Percentiles rank a stretch among this genome's conserved stretches.
Evolutionary conservation across 805 yeast genomes (phyloP).

Genomic region (Helenozyma baotianmanensis): DNA sequence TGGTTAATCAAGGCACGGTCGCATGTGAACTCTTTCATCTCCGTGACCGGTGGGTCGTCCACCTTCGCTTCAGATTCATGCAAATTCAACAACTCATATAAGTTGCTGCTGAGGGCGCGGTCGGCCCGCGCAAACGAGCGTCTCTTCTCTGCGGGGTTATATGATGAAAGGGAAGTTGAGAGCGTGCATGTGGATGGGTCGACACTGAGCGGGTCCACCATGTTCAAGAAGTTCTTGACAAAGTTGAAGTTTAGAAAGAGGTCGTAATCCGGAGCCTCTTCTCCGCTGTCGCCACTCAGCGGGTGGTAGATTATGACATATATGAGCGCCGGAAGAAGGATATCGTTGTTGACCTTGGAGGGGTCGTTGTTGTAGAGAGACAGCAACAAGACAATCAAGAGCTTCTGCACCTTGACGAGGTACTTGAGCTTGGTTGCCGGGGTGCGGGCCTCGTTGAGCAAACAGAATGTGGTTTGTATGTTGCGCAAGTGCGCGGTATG

Average conservation of each 20-base stretch:
- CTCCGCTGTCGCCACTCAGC: conserved; percentile 9
- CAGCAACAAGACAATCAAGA: conserved; percentile 17
- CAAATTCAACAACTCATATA: conserved; percentile 31
- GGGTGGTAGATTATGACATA: conserved; percentile 31
- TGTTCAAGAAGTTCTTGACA: conserved; percentile 31
- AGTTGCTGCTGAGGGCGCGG: conserved; percentile 14
- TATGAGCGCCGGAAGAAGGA: conserved; percentile 37
- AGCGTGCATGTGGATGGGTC: conserved; percentile 9
- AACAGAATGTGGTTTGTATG: conserved; percentile 15
- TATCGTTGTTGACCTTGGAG: conserved; percentile 30
- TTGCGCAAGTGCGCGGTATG: conserved; percentile 14
- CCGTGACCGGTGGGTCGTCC: not conserved
- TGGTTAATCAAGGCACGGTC: conserved; percentile 29
- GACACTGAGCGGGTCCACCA: conserved; percentile 29
- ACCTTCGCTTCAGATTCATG: conserved; percentile 7
- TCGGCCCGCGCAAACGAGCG: conserved; percentile 1
- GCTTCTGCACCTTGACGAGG: conserved; percentile 31
- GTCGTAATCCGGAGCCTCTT: conserved; percentile 15
- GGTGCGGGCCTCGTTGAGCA: conserved; percentile 20
- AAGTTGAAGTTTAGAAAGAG: conserved; percentile 34
- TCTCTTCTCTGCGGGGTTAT: conserved; percentile 13
- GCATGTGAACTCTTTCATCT: conserved; percentile 18
- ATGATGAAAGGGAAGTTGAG: conserved; percentile 7
- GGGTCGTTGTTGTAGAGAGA: conserved; percentile 16
- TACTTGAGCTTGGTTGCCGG: conserved; percentile 29